Conservation (phyloP, 2,329 filamentous ascomycete species). For the Dothistroma pini region DNA sequence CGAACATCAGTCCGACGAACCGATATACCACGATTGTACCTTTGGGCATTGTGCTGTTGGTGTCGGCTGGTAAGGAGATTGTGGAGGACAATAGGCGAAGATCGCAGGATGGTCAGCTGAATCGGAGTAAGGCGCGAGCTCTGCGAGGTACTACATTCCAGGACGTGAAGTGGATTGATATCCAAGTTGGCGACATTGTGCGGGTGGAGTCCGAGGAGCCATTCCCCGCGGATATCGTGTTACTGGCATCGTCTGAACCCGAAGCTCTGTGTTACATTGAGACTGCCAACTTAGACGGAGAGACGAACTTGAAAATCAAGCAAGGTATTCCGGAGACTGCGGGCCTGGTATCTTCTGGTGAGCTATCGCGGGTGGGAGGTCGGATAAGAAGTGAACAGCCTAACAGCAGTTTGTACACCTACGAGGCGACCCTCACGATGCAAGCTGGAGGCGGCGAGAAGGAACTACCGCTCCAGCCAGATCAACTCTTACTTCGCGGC, state of each 20-base stretch:
- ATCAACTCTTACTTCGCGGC: slow-evolving; percentile 88
- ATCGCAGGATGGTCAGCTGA: slow-evolving; percentile 78
- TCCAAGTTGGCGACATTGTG: slow-evolving; percentile 87
- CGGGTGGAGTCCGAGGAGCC: slow-evolving; percentile 91
- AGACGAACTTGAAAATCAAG: slow-evolving; percentile 99
- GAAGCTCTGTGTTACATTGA: slow-evolving; percentile 99
- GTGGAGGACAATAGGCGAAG: slow-evolving; percentile 92
- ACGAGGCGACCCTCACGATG: slow-evolving; percentile 93
- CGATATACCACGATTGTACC: slow-evolving; percentile 94
- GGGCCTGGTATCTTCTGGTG: slow-evolving; percentile 77
- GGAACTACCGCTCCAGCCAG: slow-evolving; percentile 81
- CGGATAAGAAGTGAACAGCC: slow-evolving; percentile 91
- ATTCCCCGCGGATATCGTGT: slow-evolving; percentile 88
- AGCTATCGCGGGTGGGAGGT: slow-evolving; percentile 80
- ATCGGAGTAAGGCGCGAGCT: slow-evolving; percentile 80
- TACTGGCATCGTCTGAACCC: slow-evolving; percentile 91
- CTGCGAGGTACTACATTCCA: slow-evolving; percentile 79
- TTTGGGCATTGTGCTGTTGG: slow-evolving; percentile 80
- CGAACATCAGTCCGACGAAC: slow-evolving; percentile 90
- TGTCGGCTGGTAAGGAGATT: slow-evolving; percentile 93
- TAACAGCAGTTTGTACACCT: slow-evolving; percentile 97
- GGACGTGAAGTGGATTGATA: slow-evolving; percentile 89
- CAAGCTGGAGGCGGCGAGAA: slow-evolving; percentile 88
- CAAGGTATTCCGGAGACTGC: slow-evolving; percentile 92
- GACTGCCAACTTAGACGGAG: slow-evolving; percentile 94